Percentiles rank a stretch among this genome's conserved stretches.
These are phyloP conservation scores for Trichaptum fuscoviolaceum DNA, from an alignment of 768 basidiomycete species.

Conservation along the genomic window DNA sequence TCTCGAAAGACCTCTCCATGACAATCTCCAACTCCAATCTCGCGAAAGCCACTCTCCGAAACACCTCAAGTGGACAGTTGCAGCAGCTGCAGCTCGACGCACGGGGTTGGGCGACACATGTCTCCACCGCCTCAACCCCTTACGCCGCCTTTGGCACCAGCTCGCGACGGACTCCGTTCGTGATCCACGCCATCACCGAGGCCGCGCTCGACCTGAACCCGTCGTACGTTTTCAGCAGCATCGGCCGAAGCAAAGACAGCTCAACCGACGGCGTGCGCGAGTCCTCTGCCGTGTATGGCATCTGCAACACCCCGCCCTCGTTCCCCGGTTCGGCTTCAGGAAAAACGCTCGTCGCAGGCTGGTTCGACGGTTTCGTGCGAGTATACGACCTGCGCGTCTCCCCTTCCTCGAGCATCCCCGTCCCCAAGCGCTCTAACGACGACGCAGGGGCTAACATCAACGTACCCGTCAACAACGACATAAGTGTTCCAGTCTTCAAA, in stretches of 20 bases:
- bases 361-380: slow-evolving; percentile 74
- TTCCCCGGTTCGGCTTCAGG: slow-evolving; percentile 59
- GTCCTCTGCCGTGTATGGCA: slow-evolving; percentile 66
- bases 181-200: slow-evolving; percentile 47
- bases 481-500: slow-evolving; percentile 32
- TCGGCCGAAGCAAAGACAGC: neutral
- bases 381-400: slow-evolving; percentile 64
- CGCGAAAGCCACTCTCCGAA: slow-evolving; percentile 33
- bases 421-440: slow-evolving; percentile 15
- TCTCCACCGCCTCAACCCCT: slow-evolving; percentile 47
- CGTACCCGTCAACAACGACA: slow-evolving; percentile 11
- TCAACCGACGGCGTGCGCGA: slow-evolving; percentile 24
- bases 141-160: slow-evolving; percentile 68
- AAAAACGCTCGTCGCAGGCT: slow-evolving; percentile 69
- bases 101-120: slow-evolving; percentile 60
- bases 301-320: slow-evolving; percentile 53
- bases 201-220: slow-evolving; percentile 43
- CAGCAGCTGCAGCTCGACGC: slow-evolving; percentile 32
- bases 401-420: slow-evolving; percentile 26
- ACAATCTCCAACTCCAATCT: slow-evolving; percentile 53
- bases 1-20: slow-evolving; percentile 39
- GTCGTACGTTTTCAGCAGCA: slow-evolving; percentile 34
- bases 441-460: slow-evolving; percentile 1
- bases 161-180: slow-evolving; percentile 48
- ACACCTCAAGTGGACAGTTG: slow-evolving; percentile 17